Conservation (phyloP, 345 rosid species). For the Linum tenue region DNA sequence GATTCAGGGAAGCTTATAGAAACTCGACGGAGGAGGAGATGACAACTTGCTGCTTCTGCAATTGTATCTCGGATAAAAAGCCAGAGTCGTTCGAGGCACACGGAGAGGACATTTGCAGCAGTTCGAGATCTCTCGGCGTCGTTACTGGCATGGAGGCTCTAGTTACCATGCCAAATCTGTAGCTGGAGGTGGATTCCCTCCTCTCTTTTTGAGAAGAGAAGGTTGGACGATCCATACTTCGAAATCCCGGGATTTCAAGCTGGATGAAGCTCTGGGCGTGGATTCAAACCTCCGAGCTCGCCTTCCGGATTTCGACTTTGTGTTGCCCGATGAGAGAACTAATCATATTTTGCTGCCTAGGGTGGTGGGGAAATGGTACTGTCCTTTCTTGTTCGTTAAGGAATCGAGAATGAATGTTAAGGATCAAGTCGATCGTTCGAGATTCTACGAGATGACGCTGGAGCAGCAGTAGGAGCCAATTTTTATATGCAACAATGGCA, state of each 20-base stretch:
- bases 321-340: constrained; percentile 13
- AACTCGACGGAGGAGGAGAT: constrained; percentile 52
- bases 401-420: constrained; percentile 28
- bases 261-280: constrained; percentile 57
- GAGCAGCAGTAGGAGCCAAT: constrained; percentile 69
- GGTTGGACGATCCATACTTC: constrained; percentile 55
- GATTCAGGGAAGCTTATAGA: constrained; percentile 39
- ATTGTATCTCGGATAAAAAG: constrained; percentile 36
- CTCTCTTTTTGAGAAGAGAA: constrained; percentile 44
- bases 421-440: constrained; percentile 45
- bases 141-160: not conserved
- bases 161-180: constrained; percentile 27
- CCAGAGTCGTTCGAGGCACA: constrained; percentile 45
- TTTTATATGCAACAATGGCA: constrained; percentile 28
- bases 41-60: constrained; percentile 40
- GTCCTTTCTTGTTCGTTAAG: constrained; percentile 57
- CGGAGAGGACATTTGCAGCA: constrained; percentile 41
- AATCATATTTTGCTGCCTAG: constrained; percentile 1
- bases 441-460: constrained; percentile 50
- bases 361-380: constrained; percentile 67
- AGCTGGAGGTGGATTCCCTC: constrained; percentile 49
- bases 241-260: constrained; percentile 20
- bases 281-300: constrained; percentile 39
- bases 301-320: constrained; percentile 46
- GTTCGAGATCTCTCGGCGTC: constrained; percentile 42